Evolutionary conservation across 208 protist species (phyloP).

Genomic region (Trypanosoma congolense): DNA sequence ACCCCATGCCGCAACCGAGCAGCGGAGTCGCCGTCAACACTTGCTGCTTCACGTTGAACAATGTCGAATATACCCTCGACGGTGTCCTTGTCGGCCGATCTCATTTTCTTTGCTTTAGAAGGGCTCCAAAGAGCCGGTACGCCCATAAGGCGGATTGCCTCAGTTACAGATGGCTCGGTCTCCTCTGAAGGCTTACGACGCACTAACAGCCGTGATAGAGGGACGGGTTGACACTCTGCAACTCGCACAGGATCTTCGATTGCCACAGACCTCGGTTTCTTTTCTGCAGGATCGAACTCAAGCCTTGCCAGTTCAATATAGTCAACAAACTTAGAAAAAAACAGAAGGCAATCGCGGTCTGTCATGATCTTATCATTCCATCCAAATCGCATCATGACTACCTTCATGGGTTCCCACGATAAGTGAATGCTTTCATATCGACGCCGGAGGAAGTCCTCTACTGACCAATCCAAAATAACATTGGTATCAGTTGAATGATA

Average conservation of each 20-base stretch:
- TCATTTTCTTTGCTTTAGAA: constrained; percentile 33
- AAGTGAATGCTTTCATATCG: constrained; percentile 89
- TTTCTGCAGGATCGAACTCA: constrained; percentile 34
- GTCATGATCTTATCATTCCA: constrained; percentile 70
- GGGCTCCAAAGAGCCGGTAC: constrained; percentile 47
- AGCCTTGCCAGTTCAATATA: constrained; percentile 82
- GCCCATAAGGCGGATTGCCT: constrained; percentile 85
- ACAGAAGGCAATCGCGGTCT: constrained; percentile 75
- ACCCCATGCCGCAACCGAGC: constrained; percentile 56
- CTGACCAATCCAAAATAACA: constrained; percentile 81
- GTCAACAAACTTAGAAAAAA: constrained; percentile 72
- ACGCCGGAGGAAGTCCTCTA: constrained; percentile 84
- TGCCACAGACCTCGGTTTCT: constrained; percentile 41
- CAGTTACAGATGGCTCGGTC: constrained; percentile 82
- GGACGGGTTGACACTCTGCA: constrained; percentile 43
- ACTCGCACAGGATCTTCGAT: constrained; percentile 56
- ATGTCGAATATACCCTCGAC: constrained; percentile 44
- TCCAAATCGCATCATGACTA: constrained; percentile 73
- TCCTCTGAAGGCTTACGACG: constrained; percentile 50
- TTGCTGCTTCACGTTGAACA: constrained; percentile 45
- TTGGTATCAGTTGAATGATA: constrained; percentile 78
- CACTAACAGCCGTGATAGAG: constrained; percentile 65
- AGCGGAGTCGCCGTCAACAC: constrained; percentile 66
- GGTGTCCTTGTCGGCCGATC: constrained; percentile 32
- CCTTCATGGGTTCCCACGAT: constrained; percentile 85